These are phyloP conservation scores for Volvox reticuliferus DNA, from an alignment of 139 green algal species.

Conservation along the genomic window DNA sequence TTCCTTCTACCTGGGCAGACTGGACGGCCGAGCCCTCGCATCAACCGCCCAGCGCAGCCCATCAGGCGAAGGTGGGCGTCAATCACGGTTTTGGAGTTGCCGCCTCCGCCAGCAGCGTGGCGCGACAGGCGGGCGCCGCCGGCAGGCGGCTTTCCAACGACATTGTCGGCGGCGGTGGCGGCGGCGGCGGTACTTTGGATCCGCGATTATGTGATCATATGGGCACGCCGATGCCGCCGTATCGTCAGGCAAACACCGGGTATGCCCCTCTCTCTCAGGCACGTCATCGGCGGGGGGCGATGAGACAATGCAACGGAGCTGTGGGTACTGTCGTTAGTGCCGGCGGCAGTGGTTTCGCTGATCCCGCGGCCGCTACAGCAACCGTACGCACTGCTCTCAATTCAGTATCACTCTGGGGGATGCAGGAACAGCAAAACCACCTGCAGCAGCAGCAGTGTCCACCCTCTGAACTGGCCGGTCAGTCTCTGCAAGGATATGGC, in stretches of 20 bases:
- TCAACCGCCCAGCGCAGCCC: too few species aligned
- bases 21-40: too few species aligned
- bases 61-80: too few species aligned
- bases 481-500: too few species aligned
- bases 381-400: not conserved
- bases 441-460: not conserved
- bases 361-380: not conserved
- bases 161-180: not conserved
- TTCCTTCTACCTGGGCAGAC: too few species aligned
- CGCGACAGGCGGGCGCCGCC: too few species aligned
- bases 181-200: not conserved
- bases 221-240: constrained; percentile 12
- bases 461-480: too few species aligned
- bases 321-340: not conserved
- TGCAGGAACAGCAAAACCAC: not conserved
- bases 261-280: constrained; percentile 28
- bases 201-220: too few species aligned
- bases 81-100: not conserved
- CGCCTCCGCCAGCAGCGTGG: too few species aligned
- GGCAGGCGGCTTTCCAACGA: not conserved
- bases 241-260: constrained; percentile 34
- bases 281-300: not conserved
- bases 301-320: not conserved
- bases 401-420: too few species aligned
- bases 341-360: not conserved